Evolutionary conservation across 129 eudicot genomes (phyloP), one percentile per base, ranked within the genome.

Genomic region (Helianthus tuberosus): DNA sequence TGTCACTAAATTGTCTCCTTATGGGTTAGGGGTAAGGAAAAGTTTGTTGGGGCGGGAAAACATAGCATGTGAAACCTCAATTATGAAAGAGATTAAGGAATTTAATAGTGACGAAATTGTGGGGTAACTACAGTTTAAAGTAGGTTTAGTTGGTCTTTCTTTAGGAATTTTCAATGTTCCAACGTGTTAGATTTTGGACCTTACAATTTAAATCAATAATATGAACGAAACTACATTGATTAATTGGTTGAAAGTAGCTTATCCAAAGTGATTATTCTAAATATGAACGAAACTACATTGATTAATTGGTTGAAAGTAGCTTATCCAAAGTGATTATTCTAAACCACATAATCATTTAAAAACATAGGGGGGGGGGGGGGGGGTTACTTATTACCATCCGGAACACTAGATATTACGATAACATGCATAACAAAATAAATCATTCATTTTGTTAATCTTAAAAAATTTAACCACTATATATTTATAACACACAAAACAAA

Each of bases 91-190:
- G 79, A 66, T 84, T 79, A 72, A 66, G 68, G 74, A 44, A 66
- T 27, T 70, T 54, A 64, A 66, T 68, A 44, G 79, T 74, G 83
- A 84, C 73, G n/a, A 32, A 67, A 70, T 69, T 25, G 82, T 73
- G 81, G 86, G 89, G 81, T 63, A 68, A 32, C 81, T 38, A 84
- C 85, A 84, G 86, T 84, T 77, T 48, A 69, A 72, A 81, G 83
- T 64, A 65, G 50, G 73, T 55, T 72, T 53, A 79, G 47, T 64
- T 27, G 66, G 68, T 53, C 62, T 72, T 79, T 49, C 1, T 61
- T 13, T 12, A 77, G 61, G 35, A 58, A 17, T 69, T 13, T 53
- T 50, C 53, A 11, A 72, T 43, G 7, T 54, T 17, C 5, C 41
- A 72, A 71, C 61, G 57, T 71, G 27, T 8, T 17, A 39, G 57